Conservation (phyloP, 805 yeast species). For the Pichia cephalocereana region DNA sequence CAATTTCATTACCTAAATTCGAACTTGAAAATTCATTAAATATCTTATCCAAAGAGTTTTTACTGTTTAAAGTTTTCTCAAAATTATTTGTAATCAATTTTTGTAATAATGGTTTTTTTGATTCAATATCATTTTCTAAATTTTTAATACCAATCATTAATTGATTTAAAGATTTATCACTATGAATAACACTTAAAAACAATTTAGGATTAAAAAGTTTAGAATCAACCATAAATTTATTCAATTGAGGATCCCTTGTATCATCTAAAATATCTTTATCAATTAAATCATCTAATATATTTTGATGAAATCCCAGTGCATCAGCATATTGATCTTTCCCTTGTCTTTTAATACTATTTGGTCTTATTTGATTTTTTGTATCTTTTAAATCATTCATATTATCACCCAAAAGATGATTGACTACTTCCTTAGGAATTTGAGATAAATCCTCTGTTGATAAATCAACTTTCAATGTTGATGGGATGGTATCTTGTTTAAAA, state of each 20-base stretch:
- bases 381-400: slow-evolving; percentile 6
- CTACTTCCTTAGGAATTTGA: slow-evolving; percentile 18
- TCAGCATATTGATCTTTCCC: slow-evolving; percentile 24
- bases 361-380: background rate
- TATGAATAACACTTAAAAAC: slow-evolving; percentile 48
- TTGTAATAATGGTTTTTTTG: slow-evolving; percentile 42
- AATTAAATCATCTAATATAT: slow-evolving; percentile 33
- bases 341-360: background rate
- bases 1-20: slow-evolving; percentile 14
- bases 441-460: slow-evolving; percentile 10
- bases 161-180: slow-evolving; percentile 43
- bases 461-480: slow-evolving; percentile 12
- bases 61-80: slow-evolving; percentile 54
- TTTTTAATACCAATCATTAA: slow-evolving; percentile 37
- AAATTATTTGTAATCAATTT: slow-evolving; percentile 49
- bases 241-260: slow-evolving; percentile 28
- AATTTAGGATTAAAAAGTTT: slow-evolving; percentile 49
- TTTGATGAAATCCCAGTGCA: slow-evolving; percentile 46
- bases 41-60: slow-evolving; percentile 54
- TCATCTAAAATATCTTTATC: slow-evolving; percentile 32
- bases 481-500: slow-evolving; percentile 17
- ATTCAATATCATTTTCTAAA: slow-evolving; percentile 40
- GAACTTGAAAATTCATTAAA: slow-evolving; percentile 39
- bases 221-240: slow-evolving; percentile 43
- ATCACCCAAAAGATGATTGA: slow-evolving; percentile 18